Evolutionary conservation across 495 filamentous ascomycete species (phyloP).

Genomic region (Evansstolkia leycettana): DNA sequence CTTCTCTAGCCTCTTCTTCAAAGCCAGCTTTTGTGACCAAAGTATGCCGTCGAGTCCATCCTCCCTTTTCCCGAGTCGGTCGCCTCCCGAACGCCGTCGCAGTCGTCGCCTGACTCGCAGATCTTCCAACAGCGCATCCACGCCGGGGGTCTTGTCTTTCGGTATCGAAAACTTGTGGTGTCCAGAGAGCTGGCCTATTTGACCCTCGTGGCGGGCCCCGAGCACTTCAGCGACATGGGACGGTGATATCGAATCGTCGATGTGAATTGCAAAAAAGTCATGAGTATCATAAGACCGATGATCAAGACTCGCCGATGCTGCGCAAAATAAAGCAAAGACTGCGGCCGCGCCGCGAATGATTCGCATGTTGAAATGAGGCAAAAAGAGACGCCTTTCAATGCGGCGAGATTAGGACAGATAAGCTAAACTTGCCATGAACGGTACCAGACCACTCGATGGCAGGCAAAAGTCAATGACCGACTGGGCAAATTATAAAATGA

Average conservation of each 20-base stretch:
- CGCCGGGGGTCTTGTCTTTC: constrained; percentile 34
- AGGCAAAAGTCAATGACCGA: neutral
- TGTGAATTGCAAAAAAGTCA: constrained; percentile 86
- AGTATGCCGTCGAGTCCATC: constrained; percentile 60
- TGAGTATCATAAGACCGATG: constrained; percentile 53
- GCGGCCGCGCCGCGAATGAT: constrained; percentile 25
- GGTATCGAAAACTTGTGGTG: constrained; percentile 77
- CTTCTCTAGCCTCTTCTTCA: constrained; percentile 65
- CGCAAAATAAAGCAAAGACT: constrained; percentile 21
- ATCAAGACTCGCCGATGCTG: constrained; percentile 31
- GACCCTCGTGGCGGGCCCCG: constrained; percentile 72
- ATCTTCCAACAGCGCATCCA: constrained; percentile 50
- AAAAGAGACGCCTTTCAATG: neutral
- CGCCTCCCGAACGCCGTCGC: constrained; percentile 38
- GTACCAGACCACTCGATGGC: constrained; percentile 2
- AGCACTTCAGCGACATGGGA: constrained; percentile 58
- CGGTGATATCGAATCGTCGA: constrained; percentile 53
- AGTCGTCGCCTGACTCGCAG: constrained; percentile 39
- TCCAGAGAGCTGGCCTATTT: constrained; percentile 63
- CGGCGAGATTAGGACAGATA: constrained; percentile 13
- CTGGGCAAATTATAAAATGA: too few relatives aligned
- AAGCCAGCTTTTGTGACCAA: constrained; percentile 70
- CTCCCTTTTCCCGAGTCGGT: constrained; percentile 28
- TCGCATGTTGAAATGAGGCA: constrained; percentile 18
- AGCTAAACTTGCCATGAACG: constrained; percentile 16